A percentile compares a stretch with the other conserved stretches of the same genome.
These are phyloP conservation scores for Vitis hybrid DNA, from an alignment of 177 flowering plant genomes.

Conservation along the genomic window DNA sequence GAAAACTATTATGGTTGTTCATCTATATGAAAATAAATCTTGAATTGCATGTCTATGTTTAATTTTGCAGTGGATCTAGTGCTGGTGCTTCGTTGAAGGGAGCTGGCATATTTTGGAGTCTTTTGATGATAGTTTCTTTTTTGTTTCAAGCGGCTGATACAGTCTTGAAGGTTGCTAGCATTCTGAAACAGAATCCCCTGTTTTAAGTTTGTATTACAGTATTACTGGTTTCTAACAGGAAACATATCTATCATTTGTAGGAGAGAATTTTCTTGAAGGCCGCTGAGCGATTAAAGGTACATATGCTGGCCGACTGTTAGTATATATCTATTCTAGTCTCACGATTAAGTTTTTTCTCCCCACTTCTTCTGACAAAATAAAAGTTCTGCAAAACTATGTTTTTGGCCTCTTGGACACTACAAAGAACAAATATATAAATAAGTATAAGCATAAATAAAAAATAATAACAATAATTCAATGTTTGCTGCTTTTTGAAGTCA, in stretches of 20 bases:
- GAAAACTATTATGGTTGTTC: no score
- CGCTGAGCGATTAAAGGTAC: slow-evolving; percentile 62
- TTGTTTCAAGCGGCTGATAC: slow-evolving; percentile 95
- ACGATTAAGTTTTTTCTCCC: no score
- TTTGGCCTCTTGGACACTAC: no score
- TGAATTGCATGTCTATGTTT: slow-evolving; percentile 10
- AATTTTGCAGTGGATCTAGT: slow-evolving; percentile 77
- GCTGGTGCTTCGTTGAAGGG: slow-evolving; percentile 73
- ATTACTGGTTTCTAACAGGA: slow-evolving; percentile 13
- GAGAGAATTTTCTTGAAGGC: slow-evolving; percentile 78
- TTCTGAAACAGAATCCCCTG: slow-evolving; percentile 4
- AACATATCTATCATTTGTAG: slow-evolving; percentile 37
- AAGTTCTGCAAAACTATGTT: no score
- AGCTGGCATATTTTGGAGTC: slow-evolving; percentile 87
- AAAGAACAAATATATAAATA: no score
- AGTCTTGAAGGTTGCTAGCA: slow-evolving; percentile 69
- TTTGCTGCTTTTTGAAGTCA: no score
- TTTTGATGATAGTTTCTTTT: slow-evolving; percentile 83
- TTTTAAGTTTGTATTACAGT: background rate
- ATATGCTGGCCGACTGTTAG: background rate
- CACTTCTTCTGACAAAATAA: no score
- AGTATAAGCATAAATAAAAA: no score
- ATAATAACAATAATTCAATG: no score
- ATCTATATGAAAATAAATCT: background rate
- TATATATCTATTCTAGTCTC: background rate